A percentile compares a stretch with the other conserved stretches of the same genome.
These are phyloP conservation scores for Grosmannia huntii DNA, from an alignment of 2,329 filamentous ascomycete genomes.

Conservation along the genomic window DNA sequence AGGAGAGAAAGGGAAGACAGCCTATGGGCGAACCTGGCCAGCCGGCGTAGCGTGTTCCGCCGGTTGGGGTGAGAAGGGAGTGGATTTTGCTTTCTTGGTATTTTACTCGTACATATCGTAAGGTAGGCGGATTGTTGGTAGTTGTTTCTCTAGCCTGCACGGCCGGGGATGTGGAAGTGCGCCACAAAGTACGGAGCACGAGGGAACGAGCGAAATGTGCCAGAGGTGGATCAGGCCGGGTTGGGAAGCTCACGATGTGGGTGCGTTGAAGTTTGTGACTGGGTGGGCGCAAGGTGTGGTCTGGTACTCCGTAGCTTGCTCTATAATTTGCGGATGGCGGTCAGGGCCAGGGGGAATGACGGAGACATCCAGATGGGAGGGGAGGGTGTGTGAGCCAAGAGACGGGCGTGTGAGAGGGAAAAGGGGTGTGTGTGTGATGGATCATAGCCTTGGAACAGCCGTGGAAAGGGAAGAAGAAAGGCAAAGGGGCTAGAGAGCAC, in stretches of 20 bases:
- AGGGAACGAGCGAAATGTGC: slow-evolving; percentile 2
- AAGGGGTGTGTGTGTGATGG: background rate
- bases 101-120: background rate
- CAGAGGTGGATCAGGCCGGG: slow-evolving; percentile 13
- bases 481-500: background rate
- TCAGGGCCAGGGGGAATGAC: slow-evolving; percentile 9
- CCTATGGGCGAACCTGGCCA: background rate
- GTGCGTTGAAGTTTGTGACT: background rate
- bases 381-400: background rate
- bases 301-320: background rate
- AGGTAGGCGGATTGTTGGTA: slow-evolving; percentile 5
- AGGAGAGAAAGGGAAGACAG: background rate
- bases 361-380: background rate
- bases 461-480: slow-evolving; percentile 2
- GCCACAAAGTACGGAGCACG: background rate
- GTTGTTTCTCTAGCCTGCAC: background rate
- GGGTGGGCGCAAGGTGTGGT: background rate
- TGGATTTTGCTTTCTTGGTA: background rate
- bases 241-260: slow-evolving; percentile 9
- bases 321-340: slow-evolving; percentile 8
- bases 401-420: background rate
- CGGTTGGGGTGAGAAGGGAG: background rate
- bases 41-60: slow-evolving; percentile 4
- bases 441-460: slow-evolving; percentile 4
- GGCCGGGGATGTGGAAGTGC: background rate